Evolutionary conservation across 169 alveolate species (phyloP), one percentile per base, ranked within the genome.

Genomic region (Plasmodium inui): DNA sequence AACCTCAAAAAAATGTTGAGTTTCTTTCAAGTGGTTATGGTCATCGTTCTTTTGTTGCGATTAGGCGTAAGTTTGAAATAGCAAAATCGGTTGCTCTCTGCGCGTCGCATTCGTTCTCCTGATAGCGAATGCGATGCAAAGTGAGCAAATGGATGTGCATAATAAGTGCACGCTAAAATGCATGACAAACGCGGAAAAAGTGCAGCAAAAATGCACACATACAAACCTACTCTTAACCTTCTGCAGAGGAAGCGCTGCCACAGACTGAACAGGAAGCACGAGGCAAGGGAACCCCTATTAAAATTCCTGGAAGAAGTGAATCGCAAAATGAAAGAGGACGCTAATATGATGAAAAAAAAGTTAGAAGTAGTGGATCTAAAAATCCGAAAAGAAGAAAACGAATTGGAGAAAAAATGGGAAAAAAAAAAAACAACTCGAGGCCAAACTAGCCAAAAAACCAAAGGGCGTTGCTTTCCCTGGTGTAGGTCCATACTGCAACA

Each of bases 151-250:
- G 5, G 19, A 50, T 50, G 22, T 50, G 19, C 61, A 14, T 17
- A 50, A 50, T 17, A 50, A 50, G 17, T 12, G 7, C 1, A 14
- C 22, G 22, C 1, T 14, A 3, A 17, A 12, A 50, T 26, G 22
- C 22, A 26, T 17, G 3, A 17, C 6, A 2, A 50, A 14, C 61
- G 61, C 61, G 22, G 5, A 50, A 12, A 12, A 2, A 26, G 26
- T 2, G 19, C 26, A 50, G 17, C 22, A 50, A 14, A 0, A 50
- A 50, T 50, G 61, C 61, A 90, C 95, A 92, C 82, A 70, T 83
- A 57, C 28, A 76, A 93, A 32, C 30, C 83, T 57, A 44, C 84
- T 30, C 46, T 8, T 10, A 76, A 76, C 34, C 8, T 76, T 76
- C 55, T 76, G 19, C 83, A 76, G 83, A 76, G 83, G 17, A 32